These are phyloP conservation scores for Calonectria fujianensis DNA, from an alignment of 2,329 filamentous ascomycete species.

Conservation along the genomic window DNA sequence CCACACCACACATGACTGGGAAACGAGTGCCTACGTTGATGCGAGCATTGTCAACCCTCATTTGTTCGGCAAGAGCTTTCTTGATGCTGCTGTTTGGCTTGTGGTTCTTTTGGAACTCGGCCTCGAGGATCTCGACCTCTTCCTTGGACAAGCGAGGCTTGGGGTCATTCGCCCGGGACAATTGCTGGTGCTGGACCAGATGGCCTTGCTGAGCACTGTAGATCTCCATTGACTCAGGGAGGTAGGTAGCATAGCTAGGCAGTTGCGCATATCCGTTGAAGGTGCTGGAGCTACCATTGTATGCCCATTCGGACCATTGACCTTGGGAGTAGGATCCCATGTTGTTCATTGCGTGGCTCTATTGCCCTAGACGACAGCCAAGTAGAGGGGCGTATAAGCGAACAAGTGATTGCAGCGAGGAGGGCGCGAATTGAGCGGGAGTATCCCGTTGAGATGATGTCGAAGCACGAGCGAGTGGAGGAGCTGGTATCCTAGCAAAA, in stretches of 20 bases:
- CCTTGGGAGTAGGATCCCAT: slow-evolving; percentile 61
- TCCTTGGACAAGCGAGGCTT: slow-evolving; percentile 75
- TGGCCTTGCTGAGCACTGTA: slow-evolving; percentile 62
- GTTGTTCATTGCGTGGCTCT: slow-evolving; percentile 49
- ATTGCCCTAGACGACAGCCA: slow-evolving; percentile 40
- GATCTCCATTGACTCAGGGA: slow-evolving; percentile 63
- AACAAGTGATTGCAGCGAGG: slow-evolving; percentile 1
- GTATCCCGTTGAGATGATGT: background rate
- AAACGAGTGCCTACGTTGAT: slow-evolving; percentile 72
- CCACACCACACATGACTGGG: background rate
- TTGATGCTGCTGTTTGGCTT: slow-evolving; percentile 79
- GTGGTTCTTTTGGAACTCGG: slow-evolving; percentile 78
- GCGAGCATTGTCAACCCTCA: slow-evolving; percentile 77
- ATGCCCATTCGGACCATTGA: slow-evolving; percentile 62
- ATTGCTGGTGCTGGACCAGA: slow-evolving; percentile 61
- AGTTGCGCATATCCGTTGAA: slow-evolving; percentile 59
- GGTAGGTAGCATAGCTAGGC: slow-evolving; percentile 60
- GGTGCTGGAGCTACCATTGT: slow-evolving; percentile 54
- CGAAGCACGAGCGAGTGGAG: slow-evolving; percentile 40
- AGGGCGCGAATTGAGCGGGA: slow-evolving; percentile 6
- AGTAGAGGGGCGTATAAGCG: slow-evolving; percentile 7
- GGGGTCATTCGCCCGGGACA: slow-evolving; percentile 66
- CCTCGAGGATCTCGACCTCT: slow-evolving; percentile 75
- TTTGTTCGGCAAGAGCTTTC: slow-evolving; percentile 75
- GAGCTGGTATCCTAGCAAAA: slow-evolving; percentile 33